These are phyloP conservation scores for Polychytrium aggregatum DNA, from an alignment of 192 early-diverging fungal species.

Conservation along the genomic window DNA sequence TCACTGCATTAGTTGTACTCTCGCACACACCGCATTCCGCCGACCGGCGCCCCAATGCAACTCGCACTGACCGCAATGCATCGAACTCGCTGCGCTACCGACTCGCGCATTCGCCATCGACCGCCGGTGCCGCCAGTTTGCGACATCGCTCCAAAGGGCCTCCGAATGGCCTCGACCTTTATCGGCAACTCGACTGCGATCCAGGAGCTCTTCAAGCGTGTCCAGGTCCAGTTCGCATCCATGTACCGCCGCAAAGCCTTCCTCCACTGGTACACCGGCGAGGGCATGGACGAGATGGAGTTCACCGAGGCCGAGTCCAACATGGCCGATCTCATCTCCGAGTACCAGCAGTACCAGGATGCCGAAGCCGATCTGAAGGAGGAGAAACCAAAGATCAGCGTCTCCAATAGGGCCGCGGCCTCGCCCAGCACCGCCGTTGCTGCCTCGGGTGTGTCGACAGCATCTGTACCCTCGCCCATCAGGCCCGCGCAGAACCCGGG, in stretches of 20 bases:
- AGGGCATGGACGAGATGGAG: slow-evolving; percentile 95
- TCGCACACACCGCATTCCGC: too few relatives aligned
- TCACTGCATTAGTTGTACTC: too few relatives aligned
- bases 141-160: slow-evolving; percentile 78
- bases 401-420: too few relatives aligned
- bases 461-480: too few relatives aligned
- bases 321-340: slow-evolving; percentile 95
- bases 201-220: slow-evolving; percentile 87
- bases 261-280: slow-evolving; percentile 92
- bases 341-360: slow-evolving; percentile 83
- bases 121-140: slow-evolving; percentile 56
- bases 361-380: slow-evolving; percentile 38
- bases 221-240: slow-evolving; percentile 77
- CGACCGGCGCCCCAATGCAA: slow-evolving; percentile 72
- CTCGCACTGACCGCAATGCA: too few relatives aligned
- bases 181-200: slow-evolving; percentile 89
- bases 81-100: too few relatives aligned
- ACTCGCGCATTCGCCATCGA: background rate
- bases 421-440: too few relatives aligned
- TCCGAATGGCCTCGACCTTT: slow-evolving; percentile 89
- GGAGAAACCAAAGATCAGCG: too few relatives aligned
- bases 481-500: too few relatives aligned
- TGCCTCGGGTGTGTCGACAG: too few relatives aligned
- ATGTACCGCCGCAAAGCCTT: slow-evolving; percentile 89
- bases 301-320: slow-evolving; percentile 92